Evolutionary conservation across 2,329 filamentous ascomycete genomes (phyloP).

Genomic region (Aspergillus quadricinctus): DNA sequence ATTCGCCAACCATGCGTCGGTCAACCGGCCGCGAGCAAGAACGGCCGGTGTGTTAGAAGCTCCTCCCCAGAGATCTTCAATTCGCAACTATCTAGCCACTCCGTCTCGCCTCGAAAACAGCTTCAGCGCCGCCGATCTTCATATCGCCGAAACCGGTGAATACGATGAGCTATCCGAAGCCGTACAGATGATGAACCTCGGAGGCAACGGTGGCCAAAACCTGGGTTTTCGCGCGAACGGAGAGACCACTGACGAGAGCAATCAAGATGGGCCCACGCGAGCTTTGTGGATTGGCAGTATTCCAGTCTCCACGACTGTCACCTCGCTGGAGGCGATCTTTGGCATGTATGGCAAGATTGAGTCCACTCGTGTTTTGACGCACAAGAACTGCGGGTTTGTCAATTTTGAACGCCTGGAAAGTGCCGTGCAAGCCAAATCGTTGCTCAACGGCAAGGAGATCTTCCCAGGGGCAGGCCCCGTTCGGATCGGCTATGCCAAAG

Average conservation of each 20-base stretch:
- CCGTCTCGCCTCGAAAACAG: conserved; percentile 70
- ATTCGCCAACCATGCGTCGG: conserved; percentile 78
- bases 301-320: conserved; percentile 92
- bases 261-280: conserved; percentile 82
- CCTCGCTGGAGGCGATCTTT: conserved; percentile 92
- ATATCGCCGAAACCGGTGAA: conserved; percentile 68
- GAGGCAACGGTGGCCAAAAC: conserved; percentile 37
- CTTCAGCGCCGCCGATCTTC: conserved; percentile 70
- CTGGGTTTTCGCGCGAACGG: conserved; percentile 61
- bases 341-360: conserved; percentile 86
- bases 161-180: conserved; percentile 78
- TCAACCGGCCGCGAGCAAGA: conserved; percentile 77
- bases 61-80: conserved; percentile 58
- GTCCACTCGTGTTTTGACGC: conserved; percentile 87
- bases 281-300: conserved; percentile 97
- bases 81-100: conserved; percentile 72
- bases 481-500: conserved; percentile 95
- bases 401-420: conserved; percentile 93
- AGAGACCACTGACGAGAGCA: conserved; percentile 70
- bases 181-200: conserved; percentile 72
- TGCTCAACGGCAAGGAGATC: conserved; percentile 94
- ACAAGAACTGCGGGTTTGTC: conserved; percentile 99
- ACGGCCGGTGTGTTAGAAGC: conserved; percentile 90
- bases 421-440: conserved; percentile 79
- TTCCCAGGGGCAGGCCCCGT: conserved; percentile 95